These are phyloP conservation scores for Hortaea werneckii DNA, from an alignment of 2,329 filamentous ascomycete species.

Conservation along the genomic window DNA sequence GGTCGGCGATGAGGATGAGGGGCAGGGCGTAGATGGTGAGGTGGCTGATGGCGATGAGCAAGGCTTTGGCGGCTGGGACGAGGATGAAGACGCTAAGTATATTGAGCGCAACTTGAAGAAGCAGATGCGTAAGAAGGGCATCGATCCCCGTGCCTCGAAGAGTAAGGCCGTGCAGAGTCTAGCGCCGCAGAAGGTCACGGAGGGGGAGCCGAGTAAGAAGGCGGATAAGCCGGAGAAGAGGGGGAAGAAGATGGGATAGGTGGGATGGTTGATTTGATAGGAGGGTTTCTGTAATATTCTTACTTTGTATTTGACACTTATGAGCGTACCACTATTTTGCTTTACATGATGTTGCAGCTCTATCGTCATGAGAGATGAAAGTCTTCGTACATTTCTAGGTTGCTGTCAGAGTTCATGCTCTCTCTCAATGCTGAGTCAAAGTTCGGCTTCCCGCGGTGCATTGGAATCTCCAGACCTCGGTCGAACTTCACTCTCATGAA, in stretches of 20 bases:
- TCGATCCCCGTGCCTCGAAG: slow-evolving; percentile 33
- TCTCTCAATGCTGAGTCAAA: no score
- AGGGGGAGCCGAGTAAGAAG: not conserved
- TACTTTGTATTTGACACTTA: not conserved
- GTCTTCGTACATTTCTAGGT: no score
- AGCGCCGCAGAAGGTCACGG: not conserved
- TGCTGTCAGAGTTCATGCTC: no score
- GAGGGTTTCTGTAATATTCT: not conserved
- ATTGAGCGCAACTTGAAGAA: slow-evolving; percentile 37
- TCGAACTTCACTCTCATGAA: no score
- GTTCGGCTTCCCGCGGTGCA: no score
- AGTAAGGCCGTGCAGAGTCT: slow-evolving; percentile 13
- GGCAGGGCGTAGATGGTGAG: slow-evolving; percentile 47
- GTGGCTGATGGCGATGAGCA: slow-evolving; percentile 40
- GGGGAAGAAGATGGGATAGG: not conserved
- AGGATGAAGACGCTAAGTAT: slow-evolving; percentile 39
- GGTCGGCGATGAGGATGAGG: slow-evolving; percentile 19
- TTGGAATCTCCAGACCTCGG: no score
- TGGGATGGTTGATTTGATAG: not conserved
- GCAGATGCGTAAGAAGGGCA: slow-evolving; percentile 36
- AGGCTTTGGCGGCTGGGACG: slow-evolving; percentile 41
- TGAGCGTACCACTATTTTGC: no score
- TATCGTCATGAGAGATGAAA: no score
- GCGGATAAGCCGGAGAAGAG: not conserved
- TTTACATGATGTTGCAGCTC: no score